A percentile compares a stretch with the other conserved stretches of the same genome.
Conservation (phyloP, 768 basidiomycete genomes). For the Obba rivulosa region DNA sequence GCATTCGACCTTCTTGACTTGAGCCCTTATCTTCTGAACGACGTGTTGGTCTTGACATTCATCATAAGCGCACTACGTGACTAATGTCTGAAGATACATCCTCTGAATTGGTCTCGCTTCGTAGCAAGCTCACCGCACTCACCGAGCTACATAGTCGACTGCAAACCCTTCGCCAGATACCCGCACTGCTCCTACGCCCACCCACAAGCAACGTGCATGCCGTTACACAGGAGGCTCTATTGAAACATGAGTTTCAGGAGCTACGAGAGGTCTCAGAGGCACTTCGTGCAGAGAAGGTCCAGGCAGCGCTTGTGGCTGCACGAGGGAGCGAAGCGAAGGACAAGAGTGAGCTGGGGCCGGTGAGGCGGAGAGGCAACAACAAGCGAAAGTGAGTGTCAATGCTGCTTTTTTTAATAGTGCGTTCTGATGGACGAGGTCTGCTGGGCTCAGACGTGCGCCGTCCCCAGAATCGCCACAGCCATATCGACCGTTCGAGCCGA, state of each 20-base stretch:
- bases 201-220: slow-evolving; percentile 26
- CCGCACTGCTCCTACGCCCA: slow-evolving; percentile 38
- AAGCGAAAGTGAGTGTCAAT: slow-evolving; percentile 48
- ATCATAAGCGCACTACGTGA: no score
- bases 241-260: slow-evolving; percentile 38
- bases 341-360: slow-evolving; percentile 39
- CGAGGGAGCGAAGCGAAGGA: slow-evolving; percentile 51
- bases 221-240: slow-evolving; percentile 15
- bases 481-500: slow-evolving; percentile 41
- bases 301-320: slow-evolving; percentile 53
- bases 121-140: slow-evolving; percentile 38
- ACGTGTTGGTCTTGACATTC: no score
- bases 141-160: slow-evolving; percentile 41
- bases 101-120: slow-evolving; percentile 6
- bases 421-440: not conserved
- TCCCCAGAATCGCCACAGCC: slow-evolving; percentile 61
- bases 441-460: slow-evolving; percentile 34
- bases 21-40: no score
- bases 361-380: slow-evolving; percentile 42
- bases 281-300: slow-evolving; percentile 45
- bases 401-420: not conserved
- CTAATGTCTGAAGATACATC: not conserved
- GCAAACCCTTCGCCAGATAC: slow-evolving; percentile 40
- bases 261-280: slow-evolving; percentile 43
- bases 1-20: no score